phyloP scores from a whole-genome alignment of 1,284 basidiomycete genomes.

The Pholiota adiposa region DNA sequence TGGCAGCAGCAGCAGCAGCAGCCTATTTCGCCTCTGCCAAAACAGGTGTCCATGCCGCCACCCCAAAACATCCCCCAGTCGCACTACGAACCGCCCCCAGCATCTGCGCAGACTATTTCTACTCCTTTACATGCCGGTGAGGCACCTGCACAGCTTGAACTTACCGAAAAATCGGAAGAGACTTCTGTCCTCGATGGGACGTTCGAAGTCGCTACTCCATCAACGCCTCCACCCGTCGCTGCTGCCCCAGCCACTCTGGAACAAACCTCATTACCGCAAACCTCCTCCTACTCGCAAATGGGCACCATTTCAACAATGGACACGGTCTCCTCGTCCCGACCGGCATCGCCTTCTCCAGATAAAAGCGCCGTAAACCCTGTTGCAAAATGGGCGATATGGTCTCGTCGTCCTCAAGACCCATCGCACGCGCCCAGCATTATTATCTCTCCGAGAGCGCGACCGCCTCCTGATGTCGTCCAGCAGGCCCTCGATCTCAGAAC shows the following conservation, averaged over 20 bases:
- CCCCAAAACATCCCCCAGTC: conserved; percentile 26
- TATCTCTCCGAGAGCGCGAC: conserved; percentile 62
- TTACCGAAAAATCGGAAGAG: neutral
- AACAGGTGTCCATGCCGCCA: conserved; percentile 41
- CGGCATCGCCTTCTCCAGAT: conserved; percentile 15
- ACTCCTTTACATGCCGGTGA: neutral
- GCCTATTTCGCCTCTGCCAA: conserved; percentile 40
- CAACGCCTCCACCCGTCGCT: conserved; percentile 10
- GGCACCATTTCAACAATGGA: conserved; percentile 32
- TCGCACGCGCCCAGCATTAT: conserved; percentile 66
- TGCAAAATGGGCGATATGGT: conserved; percentile 64
- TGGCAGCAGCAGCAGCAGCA: conserved; percentile 39
- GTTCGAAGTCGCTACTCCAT: neutral
- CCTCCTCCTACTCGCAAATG: conserved; percentile 28
- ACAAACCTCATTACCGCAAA: conserved; percentile 7
- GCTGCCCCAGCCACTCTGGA: conserved; percentile 9
- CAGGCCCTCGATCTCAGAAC: conserved; percentile 55
- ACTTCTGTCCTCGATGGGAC: neutral
- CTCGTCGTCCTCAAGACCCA: conserved; percentile 64
- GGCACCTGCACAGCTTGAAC: neutral
- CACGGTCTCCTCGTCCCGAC: conserved; percentile 14
- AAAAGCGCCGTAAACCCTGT: conserved; percentile 13
- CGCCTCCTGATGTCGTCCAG: conserved; percentile 57
- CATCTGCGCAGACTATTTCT: conserved; percentile 1
- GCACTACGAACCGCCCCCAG: conserved; percentile 27